These are phyloP conservation scores for Verbascum thapsus DNA, from an alignment of 257 asterid species.

Conservation along the genomic window DNA sequence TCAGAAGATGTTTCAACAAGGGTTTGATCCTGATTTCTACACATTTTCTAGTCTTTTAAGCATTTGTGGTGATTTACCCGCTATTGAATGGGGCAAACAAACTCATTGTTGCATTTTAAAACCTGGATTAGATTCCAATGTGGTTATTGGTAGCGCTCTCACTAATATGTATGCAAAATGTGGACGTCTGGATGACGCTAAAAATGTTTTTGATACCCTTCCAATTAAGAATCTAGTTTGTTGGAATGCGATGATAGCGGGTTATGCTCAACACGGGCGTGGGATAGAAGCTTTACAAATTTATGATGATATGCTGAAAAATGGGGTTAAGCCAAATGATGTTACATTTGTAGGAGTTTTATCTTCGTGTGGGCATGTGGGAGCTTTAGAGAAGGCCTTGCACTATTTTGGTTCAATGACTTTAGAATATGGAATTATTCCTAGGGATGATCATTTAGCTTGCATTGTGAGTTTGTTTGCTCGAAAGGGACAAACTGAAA, in stretches of 20 bases:
- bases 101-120: constrained; percentile 61
- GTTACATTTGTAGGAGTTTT: constrained; percentile 67
- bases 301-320: constrained; percentile 50
- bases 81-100: constrained; percentile 79
- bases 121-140: constrained; percentile 58
- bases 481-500: constrained; percentile 57
- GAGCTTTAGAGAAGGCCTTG: constrained; percentile 64
- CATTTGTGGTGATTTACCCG: constrained; percentile 75
- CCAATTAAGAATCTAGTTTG: constrained; percentile 58
- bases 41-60: constrained; percentile 70
- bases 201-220: constrained; percentile 57
- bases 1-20: constrained; percentile 46
- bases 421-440: constrained; percentile 46
- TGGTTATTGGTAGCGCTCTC: constrained; percentile 74
- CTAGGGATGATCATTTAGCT: constrained; percentile 69
- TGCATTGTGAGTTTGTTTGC: constrained; percentile 69
- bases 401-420: constrained; percentile 59
- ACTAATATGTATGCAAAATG: constrained; percentile 83
- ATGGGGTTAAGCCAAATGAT: constrained; percentile 52
- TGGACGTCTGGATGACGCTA: constrained; percentile 58
- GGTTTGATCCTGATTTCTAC: constrained; percentile 55
- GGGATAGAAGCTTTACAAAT: constrained; percentile 68
- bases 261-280: constrained; percentile 78
- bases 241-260: constrained; percentile 79
- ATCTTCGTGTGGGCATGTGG: constrained; percentile 73